phyloP scores from a whole-genome alignment of 805 yeast species.

The Candida sanyiensis region DNA sequence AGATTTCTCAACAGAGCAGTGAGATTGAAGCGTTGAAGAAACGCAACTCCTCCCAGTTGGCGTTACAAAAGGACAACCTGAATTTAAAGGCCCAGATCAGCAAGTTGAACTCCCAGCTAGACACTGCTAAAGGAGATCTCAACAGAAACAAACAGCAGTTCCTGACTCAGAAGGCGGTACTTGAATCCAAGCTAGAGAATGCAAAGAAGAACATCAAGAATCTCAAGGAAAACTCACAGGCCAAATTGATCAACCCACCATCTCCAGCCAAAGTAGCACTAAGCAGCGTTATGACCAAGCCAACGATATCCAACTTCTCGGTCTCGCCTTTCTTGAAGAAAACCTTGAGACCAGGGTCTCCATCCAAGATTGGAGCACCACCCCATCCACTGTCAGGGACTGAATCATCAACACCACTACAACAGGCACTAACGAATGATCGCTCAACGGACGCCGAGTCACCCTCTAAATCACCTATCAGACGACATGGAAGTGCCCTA shows the following conservation, averaged over 20 bases:
- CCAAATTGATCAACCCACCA: constrained; percentile 13
- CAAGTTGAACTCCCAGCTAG: constrained; percentile 30
- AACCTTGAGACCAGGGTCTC: constrained; percentile 10
- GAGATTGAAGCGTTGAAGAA: constrained; percentile 26
- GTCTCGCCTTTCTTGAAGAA: constrained; percentile 22
- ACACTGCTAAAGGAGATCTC: constrained; percentile 26
- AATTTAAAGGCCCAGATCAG: constrained; percentile 30
- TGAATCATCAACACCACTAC: constrained; percentile 16
- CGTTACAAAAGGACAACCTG: constrained; percentile 27
- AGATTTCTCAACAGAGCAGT: constrained; percentile 11
- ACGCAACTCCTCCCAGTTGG: constrained; percentile 13
- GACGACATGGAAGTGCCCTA: constrained; percentile 17
- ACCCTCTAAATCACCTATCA: too few relatives aligned
- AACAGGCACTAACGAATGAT: constrained; percentile 7
- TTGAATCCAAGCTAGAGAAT: constrained; percentile 31
- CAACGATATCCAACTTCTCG: constrained; percentile 15
- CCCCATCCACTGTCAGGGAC: constrained; percentile 6
- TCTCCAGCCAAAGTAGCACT: constrained; percentile 10
- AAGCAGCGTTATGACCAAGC: constrained; percentile 10
- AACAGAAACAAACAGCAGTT: constrained; percentile 28
- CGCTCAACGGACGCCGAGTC: constrained; percentile 23
- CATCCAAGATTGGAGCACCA: constrained; percentile 4
- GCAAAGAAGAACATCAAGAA: constrained; percentile 29
- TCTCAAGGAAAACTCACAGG: constrained; percentile 17
- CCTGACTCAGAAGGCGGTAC: constrained; percentile 29